phyloP scores from a whole-genome alignment of 2,329 filamentous ascomycete genomes.

The Sporothrix luriei region DNA sequence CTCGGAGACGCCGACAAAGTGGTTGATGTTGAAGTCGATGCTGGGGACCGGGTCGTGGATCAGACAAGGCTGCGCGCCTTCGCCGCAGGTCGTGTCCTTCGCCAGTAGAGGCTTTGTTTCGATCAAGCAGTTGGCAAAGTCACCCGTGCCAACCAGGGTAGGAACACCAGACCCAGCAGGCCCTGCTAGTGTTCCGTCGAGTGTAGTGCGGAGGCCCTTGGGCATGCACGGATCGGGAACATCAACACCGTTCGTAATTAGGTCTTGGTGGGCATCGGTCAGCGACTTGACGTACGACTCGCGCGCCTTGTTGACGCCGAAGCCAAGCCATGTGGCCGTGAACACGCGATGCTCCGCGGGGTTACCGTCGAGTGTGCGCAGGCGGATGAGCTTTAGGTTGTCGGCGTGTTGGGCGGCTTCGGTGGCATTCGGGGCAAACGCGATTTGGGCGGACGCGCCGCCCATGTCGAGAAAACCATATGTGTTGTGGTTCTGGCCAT shows the following conservation, averaged over 20 bases:
- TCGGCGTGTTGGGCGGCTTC: slow-evolving; percentile 87
- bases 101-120: slow-evolving; percentile 83
- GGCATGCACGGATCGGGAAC: slow-evolving; percentile 92
- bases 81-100: slow-evolving; percentile 77
- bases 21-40: slow-evolving; percentile 96
- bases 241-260: slow-evolving; percentile 57
- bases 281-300: slow-evolving; percentile 79
- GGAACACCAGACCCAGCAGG: slow-evolving; percentile 43
- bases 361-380: slow-evolving; percentile 80
- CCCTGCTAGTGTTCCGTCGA: slow-evolving; percentile 62
- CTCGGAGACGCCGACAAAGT: slow-evolving; percentile 96
- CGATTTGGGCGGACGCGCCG: slow-evolving; percentile 94
- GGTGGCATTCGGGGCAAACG: slow-evolving; percentile 91
- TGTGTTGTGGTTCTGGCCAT: slow-evolving; percentile 87
- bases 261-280: slow-evolving; percentile 62
- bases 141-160: slow-evolving; percentile 77
- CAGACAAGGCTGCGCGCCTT: slow-evolving; percentile 76
- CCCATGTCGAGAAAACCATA: slow-evolving; percentile 99
- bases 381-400: slow-evolving; percentile 80
- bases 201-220: slow-evolving; percentile 69
- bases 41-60: slow-evolving; percentile 91
- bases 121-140: slow-evolving; percentile 81
- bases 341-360: slow-evolving; percentile 85
- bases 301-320: slow-evolving; percentile 92
- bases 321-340: slow-evolving; percentile 94